A percentile compares a stretch with the other conserved stretches of the same genome.
Conservation (phyloP, 2,329 filamentous ascomycete genomes). For the Fusarium secorum region DNA sequence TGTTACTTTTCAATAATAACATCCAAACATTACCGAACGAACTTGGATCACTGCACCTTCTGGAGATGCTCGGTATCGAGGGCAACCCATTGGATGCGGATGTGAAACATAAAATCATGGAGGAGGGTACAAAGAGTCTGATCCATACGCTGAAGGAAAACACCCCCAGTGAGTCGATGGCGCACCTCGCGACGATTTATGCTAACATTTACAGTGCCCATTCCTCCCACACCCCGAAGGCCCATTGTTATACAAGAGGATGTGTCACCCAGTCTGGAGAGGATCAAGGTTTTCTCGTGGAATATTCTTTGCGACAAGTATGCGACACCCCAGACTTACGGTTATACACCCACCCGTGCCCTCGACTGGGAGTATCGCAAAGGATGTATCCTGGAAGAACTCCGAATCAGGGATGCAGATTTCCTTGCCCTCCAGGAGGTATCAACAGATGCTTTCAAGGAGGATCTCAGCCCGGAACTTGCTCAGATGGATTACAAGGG, state of each 20-base stretch:
- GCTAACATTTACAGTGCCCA: conserved; percentile 66
- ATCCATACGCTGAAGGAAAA: conserved; percentile 84
- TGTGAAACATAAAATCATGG: conserved; percentile 82
- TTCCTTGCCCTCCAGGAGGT: conserved; percentile 95
- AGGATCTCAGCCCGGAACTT: conserved; percentile 87
- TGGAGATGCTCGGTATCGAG: conserved; percentile 90
- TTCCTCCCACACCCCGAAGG: conserved; percentile 78
- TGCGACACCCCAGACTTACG: conserved; percentile 83
- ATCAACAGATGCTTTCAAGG: conserved; percentile 88
- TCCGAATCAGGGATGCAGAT: conserved; percentile 81
- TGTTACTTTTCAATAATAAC: conserved; percentile 90
- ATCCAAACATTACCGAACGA: conserved; percentile 84
- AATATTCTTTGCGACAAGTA: conserved; percentile 97
- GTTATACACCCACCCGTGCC: conserved; percentile 85
- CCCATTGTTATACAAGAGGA: conserved; percentile 81
- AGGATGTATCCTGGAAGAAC: conserved; percentile 82
- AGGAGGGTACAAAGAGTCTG: conserved; percentile 85
- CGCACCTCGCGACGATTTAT: neutral
- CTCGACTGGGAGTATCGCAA: conserved; percentile 88
- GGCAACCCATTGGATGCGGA: conserved; percentile 84
- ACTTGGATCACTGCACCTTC: conserved; percentile 84
- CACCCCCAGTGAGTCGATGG: conserved; percentile 73
- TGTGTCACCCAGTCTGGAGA: conserved; percentile 66
- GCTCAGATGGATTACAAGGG: conserved; percentile 92
- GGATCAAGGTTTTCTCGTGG: conserved; percentile 88